phyloP scores from a whole-genome alignment of 306 rosid species.

The Fragaria ananassa region DNA sequence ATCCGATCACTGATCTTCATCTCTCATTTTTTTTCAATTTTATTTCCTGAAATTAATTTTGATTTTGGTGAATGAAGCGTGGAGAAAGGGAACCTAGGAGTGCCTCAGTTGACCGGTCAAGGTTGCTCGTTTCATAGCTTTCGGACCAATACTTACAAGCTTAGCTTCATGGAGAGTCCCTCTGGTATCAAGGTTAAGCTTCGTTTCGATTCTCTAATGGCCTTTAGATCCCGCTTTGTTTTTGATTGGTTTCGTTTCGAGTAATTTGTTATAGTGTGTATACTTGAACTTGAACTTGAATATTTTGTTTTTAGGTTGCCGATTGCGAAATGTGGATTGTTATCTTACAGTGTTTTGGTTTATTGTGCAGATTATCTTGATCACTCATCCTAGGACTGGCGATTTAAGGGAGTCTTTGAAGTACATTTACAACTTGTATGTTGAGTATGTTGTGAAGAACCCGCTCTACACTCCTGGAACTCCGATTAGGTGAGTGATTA shows the following conservation, averaged over 20 bases:
- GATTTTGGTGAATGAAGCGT: constrained; percentile 44
- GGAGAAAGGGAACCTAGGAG: constrained; percentile 88
- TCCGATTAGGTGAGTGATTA: constrained; percentile 57
- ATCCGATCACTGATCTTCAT: neutral
- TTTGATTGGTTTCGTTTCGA: neutral
- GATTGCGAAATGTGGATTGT: neutral
- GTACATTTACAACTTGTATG: constrained; percentile 89
- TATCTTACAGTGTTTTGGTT: neutral
- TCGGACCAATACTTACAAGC: constrained; percentile 84
- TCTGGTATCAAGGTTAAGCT: constrained; percentile 78
- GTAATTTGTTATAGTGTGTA: neutral
- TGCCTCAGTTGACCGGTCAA: constrained; percentile 94
- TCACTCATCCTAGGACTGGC: constrained; percentile 88
- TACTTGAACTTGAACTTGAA: neutral
- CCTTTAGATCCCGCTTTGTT: neutral
- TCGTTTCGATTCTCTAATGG: neutral
- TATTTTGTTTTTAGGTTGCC: neutral
- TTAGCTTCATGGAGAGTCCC: constrained; percentile 91
- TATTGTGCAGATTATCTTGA: constrained; percentile 68
- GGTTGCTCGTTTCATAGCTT: constrained; percentile 99
- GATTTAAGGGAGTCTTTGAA: constrained; percentile 83
- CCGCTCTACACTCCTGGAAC: constrained; percentile 82
- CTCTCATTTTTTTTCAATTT: neutral
- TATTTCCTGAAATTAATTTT: neutral
- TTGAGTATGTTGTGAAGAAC: constrained; percentile 89